A percentile compares a stretch with the other conserved stretches of the same genome.
phyloP scores from a whole-genome alignment of 192 early-diverging fungal species.

The Podila horticola region DNA sequence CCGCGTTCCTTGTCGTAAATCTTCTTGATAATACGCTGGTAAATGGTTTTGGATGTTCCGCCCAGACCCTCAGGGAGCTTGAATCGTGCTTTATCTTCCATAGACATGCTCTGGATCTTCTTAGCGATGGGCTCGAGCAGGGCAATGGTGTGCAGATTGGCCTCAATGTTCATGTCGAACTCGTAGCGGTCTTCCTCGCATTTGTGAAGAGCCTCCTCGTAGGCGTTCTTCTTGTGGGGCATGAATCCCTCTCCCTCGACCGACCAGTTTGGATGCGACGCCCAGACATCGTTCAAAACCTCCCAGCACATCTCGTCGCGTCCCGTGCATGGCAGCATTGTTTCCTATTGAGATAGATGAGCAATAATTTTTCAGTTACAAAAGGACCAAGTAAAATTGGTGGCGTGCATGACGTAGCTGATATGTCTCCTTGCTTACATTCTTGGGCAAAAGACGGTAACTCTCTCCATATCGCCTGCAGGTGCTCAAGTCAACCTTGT shows the following conservation, averaged over 20 bases:
- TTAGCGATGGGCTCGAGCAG: slow-evolving; percentile 91
- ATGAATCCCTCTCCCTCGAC: slow-evolving; percentile 93
- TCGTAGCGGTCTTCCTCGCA: slow-evolving; percentile 95
- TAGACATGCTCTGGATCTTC: slow-evolving; percentile 83
- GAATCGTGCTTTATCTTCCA: slow-evolving; percentile 80
- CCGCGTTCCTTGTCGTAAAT: slow-evolving; percentile 92
- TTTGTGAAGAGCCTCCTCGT: slow-evolving; percentile 94
- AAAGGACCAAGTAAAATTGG: no score
- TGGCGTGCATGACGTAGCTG: neutral
- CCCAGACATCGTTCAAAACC: slow-evolving; percentile 97
- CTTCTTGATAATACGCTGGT: slow-evolving; percentile 93
- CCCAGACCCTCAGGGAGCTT: slow-evolving; percentile 82
- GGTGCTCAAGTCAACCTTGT: slow-evolving; percentile 71
- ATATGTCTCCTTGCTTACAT: slow-evolving; percentile 53
- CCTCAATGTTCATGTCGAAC: slow-evolving; percentile 97
- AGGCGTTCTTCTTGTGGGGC: slow-evolving; percentile 90
- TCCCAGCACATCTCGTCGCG: slow-evolving; percentile 92
- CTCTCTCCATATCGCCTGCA: slow-evolving; percentile 75
- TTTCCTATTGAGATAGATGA: slow-evolving; percentile 43
- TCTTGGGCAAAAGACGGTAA: slow-evolving; percentile 74
- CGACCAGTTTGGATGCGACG: slow-evolving; percentile 91
- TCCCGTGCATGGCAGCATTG: slow-evolving; percentile 82
- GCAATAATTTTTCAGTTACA: neutral
- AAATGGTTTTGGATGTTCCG: slow-evolving; percentile 88
- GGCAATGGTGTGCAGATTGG: slow-evolving; percentile 89